Evolutionary conservation across 176 grass and related monocot genomes (phyloP), one percentile per base, ranked within the genome.

Genomic region (Aegilops longissima): DNA sequence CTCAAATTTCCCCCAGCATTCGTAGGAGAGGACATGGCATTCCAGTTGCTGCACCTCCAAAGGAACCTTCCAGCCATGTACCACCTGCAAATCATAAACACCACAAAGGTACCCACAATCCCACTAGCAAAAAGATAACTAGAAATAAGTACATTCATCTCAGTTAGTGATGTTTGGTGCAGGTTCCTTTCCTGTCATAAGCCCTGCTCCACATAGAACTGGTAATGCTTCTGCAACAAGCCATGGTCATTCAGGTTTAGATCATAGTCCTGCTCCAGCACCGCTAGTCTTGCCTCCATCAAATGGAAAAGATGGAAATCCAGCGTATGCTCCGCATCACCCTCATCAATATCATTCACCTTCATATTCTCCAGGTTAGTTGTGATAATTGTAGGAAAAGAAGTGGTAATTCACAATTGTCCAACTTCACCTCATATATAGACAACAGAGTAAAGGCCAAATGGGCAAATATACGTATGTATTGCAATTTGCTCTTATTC

Each of bases 141-240:
- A 49, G 4, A 42, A 79, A 44, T 62, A 76, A 78, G 70, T 69
- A 18, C 33, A 73, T 36, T 74, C 47, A 44, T 77, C 56, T 87
- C 39, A 79, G 51, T 35, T 33, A 82, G 59, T 83, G 21, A 40
- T 87, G 49, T 83, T 91, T 87, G 25, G 39, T 81, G 27, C 90
- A 94, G 94, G 77, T 38, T 89, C 87, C 70, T 92, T 76, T 82
- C 92, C 92, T 82, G 77, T 82, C 29, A 86, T 86, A 91, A 94
- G 85, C 86, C 92, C 90, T 90, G 61, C 89, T 85, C 83, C 80
- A 12, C 89, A 85, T 86, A 83, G 86, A 86, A 76, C 71, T 68
- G 67, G 87, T 54, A 84, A 88, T 77, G 79, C 87, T 74, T 75
- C 87, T 85, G 66, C 77, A 84, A 77, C 80, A 83, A 34, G 70